Base-by-base conservation (phyloP, 2,329 filamentous ascomycete species). In the Lachnellula arida region DNA sequence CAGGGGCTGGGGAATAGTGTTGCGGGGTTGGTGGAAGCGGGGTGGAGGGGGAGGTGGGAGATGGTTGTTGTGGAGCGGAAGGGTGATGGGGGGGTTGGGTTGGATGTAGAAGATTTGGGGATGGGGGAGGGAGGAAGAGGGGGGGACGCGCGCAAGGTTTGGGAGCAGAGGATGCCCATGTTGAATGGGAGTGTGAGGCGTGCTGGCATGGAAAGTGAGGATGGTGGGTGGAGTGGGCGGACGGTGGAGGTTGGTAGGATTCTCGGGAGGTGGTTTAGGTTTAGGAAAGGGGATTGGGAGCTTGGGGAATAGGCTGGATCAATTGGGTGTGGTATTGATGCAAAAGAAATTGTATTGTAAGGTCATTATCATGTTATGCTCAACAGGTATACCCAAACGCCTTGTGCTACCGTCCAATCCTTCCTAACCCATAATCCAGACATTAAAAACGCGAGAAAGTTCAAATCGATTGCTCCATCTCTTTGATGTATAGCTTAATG, bases 401-500 rank as follows among this genome's bases (percentile, higher is more conserved):
- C 65, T 58, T 49, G 28, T 46, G n/a, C 51, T 46, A 51, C 15
- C 28, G 15, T 23, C 39, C 57, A 17, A 53, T 46, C 53, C 55
- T 49, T 54, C 43, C 50, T 43, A 51, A 43, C 40, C 46, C 12
- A 50, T 44, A 51, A 28, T 43, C 44, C 46, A 57, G 46, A 57
- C 34, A 62, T 54, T 58, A 40, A 19, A 55, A 23, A 51, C 49
- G 54, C 12, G 32, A 60, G 52, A 14, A 48, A 32, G n/a, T 23
- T 57, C 47, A 66, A 37, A 94, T 83, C 55, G 86, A 87, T 74
- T 97, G 92, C 74, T 97, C 94, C 92, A 99, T 97, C 79, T 99
- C 94, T 4, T 89, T 96, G 69, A 99, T 96, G 77, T 99, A 99
- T 60, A 97, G 79, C 74, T 92, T 93, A 72, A 99, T 95, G 70